phyloP scores from a whole-genome alignment of 805 yeast species.

The Ascoidea tarda region DNA sequence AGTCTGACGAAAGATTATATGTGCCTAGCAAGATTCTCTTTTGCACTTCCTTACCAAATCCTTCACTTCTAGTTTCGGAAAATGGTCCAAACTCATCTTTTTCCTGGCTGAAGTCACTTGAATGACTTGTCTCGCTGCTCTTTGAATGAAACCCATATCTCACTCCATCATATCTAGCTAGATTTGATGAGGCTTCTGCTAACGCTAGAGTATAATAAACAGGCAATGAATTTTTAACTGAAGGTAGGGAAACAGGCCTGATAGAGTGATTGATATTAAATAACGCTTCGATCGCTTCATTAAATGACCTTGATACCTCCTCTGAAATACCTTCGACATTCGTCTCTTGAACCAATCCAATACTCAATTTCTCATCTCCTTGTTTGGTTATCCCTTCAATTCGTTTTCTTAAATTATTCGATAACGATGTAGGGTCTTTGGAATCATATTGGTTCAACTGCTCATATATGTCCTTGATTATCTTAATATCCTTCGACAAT shows the following conservation, averaged over 20 bases:
- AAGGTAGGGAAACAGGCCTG: conserved; percentile 55
- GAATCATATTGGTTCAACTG: conserved; percentile 47
- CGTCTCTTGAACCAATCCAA: conserved; percentile 71
- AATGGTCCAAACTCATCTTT: conserved; percentile 13
- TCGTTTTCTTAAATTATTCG: conserved; percentile 19
- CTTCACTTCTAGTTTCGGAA: conserved; percentile 43
- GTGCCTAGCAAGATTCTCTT: conserved; percentile 78
- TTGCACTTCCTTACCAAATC: conserved; percentile 75
- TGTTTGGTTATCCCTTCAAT: conserved; percentile 8
- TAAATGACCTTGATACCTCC: conserved; percentile 33
- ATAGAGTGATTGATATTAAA: conserved; percentile 34
- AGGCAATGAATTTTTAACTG: conserved; percentile 52
- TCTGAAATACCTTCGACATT: conserved; percentile 38
- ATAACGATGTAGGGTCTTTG: conserved; percentile 68
- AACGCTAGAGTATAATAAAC: conserved; percentile 82
- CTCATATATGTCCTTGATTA: conserved; percentile 33
- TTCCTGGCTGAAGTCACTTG: conserved; percentile 6
- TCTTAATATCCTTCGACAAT: conserved; percentile 33
- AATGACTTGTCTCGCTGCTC: conserved; percentile 19
- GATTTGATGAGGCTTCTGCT: conserved; percentile 88
- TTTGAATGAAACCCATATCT: conserved; percentile 50
- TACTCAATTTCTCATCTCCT: conserved; percentile 18
- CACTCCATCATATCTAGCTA: conserved; percentile 82
- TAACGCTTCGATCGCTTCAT: conserved; percentile 27
- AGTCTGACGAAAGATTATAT: conserved; percentile 64